These are phyloP conservation scores for Daldinia loculata DNA, from an alignment of 495 filamentous ascomycete species.

Conservation along the genomic window DNA sequence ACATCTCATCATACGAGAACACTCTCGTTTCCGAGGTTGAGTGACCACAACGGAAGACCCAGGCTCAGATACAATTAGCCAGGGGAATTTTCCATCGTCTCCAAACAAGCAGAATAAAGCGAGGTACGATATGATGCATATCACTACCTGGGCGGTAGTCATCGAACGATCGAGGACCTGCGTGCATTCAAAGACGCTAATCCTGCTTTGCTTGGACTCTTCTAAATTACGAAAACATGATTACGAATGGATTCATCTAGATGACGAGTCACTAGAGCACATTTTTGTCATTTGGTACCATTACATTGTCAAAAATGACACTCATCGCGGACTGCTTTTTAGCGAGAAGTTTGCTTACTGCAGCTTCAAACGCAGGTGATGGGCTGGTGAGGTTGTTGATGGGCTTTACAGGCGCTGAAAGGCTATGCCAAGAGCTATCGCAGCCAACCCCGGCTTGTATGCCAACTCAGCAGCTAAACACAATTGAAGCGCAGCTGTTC, in stretches of 20 bases:
- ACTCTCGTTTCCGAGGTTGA: constrained; percentile 20
- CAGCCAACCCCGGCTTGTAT: constrained; percentile 30
- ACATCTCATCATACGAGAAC: constrained; percentile 32
- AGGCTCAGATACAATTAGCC: background rate
- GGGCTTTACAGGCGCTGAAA: constrained; percentile 21
- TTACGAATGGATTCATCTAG: constrained; percentile 17
- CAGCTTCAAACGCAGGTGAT: constrained; percentile 12
- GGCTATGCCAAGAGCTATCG: constrained; percentile 33
- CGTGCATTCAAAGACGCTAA: constrained; percentile 6
- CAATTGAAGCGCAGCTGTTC: constrained; percentile 14
- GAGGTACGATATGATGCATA: constrained; percentile 13
- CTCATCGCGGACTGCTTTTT: constrained; percentile 5
- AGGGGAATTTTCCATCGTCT: background rate
- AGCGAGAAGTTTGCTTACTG: constrained; percentile 13
- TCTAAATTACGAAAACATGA: constrained; percentile 15
- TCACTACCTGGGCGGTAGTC: constrained; percentile 2
- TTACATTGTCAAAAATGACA: constrained; percentile 13
- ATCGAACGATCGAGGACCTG: background rate
- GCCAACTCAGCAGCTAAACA: constrained; percentile 37
- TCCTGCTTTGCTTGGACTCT: constrained; percentile 2
- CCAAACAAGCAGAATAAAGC: background rate
- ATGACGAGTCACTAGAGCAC: constrained; percentile 22
- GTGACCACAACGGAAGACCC: constrained; percentile 8
- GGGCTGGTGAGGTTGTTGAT: constrained; percentile 29
- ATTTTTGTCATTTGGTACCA: constrained; percentile 20